Base-by-base conservation (phyloP, 179 eudicot genomes). In the Patellifolia procumbens region DNA sequence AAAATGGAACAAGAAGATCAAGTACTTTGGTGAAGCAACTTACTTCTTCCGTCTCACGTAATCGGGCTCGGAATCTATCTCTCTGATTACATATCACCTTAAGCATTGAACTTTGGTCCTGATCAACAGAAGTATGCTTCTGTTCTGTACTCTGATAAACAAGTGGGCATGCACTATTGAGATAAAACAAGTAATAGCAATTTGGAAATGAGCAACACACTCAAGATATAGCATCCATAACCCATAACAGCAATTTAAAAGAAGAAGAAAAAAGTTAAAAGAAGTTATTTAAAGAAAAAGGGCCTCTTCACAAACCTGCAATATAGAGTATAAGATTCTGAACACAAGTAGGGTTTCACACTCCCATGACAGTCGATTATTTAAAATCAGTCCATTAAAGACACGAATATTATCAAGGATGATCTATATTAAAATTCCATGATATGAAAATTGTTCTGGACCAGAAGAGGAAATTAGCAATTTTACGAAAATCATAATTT, bases 1-100 rank as follows among this genome's bases (percentile, higher is more conserved):
- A 67, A 52, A 35, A 51, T 28, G 24, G 42, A 49, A 51, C 16
- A 45, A 32, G 43, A 31, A 49, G 6, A 56, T 68, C 77, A 62
- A 45, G 52, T 24, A 70, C 34, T 49, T 70, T 53, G 32, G 17
- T 34, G 26, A 64, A 79, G 72, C 24, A 51, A 70, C 78, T 59
- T 78, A 93, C 99, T 92, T 96, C 99, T 86, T 96, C 99, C 76
- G 98, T 90, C 86, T 96, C 99, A 76, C 86, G 88, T 77, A 93
- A 85, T 37, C 99, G 91, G 68, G 92, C 85, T 72, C 99, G 88
- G 70, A 96, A 96, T 74, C 99, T 88, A 83, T 96, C 99, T 82
- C 99, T 86, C 83, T 96, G 99, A 83, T 86, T 93, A 88, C 99
- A 96, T 42, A 96, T 96, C 80, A 96, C 99, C 83, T 91, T 93